These are phyloP conservation scores for Thymus quinquecostatus DNA, from an alignment of 257 asterid genomes.

Conservation along the genomic window DNA sequence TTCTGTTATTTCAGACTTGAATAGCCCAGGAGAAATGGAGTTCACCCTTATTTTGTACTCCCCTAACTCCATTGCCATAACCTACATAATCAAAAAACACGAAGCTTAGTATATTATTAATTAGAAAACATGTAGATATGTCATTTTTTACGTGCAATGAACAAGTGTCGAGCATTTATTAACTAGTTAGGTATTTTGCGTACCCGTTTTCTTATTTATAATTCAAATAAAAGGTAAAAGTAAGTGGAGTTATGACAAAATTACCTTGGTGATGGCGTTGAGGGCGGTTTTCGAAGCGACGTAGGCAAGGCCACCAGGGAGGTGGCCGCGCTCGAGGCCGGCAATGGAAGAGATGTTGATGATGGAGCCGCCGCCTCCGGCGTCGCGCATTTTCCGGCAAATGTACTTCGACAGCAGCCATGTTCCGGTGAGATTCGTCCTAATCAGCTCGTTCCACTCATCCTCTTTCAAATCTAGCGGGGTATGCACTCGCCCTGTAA, in stretches of 20 bases:
- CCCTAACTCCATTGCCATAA: slow-evolving; percentile 82
- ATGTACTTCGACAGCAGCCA: slow-evolving; percentile 64
- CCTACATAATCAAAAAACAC: slow-evolving; percentile 30
- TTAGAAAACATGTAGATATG: too few species aligned
- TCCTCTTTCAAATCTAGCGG: slow-evolving; percentile 56
- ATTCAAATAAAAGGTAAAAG: too few species aligned
- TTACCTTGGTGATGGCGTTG: slow-evolving; percentile 60
- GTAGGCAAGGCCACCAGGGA: slow-evolving; percentile 61
- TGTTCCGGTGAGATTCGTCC: slow-evolving; percentile 52
- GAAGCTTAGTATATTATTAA: too few species aligned
- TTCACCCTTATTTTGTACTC: slow-evolving; percentile 66
- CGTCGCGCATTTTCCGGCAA: slow-evolving; percentile 43
- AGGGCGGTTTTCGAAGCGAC: slow-evolving; percentile 58
- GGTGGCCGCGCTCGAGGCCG: slow-evolving; percentile 57
- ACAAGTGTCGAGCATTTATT: too few species aligned
- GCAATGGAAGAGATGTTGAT: slow-evolving; percentile 63
- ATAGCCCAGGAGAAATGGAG: slow-evolving; percentile 71
- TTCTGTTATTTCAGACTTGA: slow-evolving; percentile 73
- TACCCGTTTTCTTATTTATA: too few species aligned
- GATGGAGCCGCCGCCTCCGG: slow-evolving; percentile 52
- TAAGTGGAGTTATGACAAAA: too few species aligned
- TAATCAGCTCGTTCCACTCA: slow-evolving; percentile 48
- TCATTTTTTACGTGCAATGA: too few species aligned
- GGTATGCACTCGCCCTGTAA: slow-evolving; percentile 43
- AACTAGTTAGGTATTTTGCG: too few species aligned